These are phyloP conservation scores for Exserohilum rostratum DNA, from an alignment of 2,329 filamentous ascomycete species.

Conservation along the genomic window DNA sequence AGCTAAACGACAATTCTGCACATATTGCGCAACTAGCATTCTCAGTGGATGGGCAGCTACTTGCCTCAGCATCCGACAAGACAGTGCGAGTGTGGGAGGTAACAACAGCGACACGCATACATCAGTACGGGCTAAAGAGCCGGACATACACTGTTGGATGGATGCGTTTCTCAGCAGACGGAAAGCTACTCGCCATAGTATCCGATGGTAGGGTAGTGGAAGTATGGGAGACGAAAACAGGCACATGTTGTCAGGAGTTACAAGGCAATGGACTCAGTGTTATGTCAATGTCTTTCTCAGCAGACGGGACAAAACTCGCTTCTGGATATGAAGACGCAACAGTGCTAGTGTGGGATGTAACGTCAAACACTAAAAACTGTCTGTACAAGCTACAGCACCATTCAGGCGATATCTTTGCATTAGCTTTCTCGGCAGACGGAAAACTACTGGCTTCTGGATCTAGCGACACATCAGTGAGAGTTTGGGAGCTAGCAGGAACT, in stretches of 20 bases:
- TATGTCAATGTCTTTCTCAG: conserved; percentile 1
- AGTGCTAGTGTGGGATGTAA: neutral
- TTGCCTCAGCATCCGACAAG: too few species aligned
- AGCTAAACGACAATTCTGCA: too few species aligned
- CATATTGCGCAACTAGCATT: too few species aligned
- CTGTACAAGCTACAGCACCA: conserved; percentile 33
- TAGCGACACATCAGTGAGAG: too few species aligned
- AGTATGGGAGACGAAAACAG: conserved; percentile 11
- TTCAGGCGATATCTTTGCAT: conserved; percentile 12
- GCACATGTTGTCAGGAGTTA: conserved; percentile 12
- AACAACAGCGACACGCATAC: conserved; percentile 24
- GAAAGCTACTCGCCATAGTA: conserved; percentile 12
- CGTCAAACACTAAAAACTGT: conserved; percentile 9
- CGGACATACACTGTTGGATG: conserved; percentile 17
- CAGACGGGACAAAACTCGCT: neutral
- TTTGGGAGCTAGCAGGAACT: conserved; percentile 1
- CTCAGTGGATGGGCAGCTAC: too few species aligned
- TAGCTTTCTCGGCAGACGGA: conserved; percentile 35
- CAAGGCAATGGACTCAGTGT: conserved; percentile 4
- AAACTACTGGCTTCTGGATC: conserved; percentile 13
- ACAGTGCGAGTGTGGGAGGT: too few species aligned
- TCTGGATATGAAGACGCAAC: neutral
- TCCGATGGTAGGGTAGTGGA: neutral
- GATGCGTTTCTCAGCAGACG: conserved; percentile 32
- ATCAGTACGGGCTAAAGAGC: too few species aligned